Percentiles rank a stretch among this genome's conserved stretches.
phyloP scores from a whole-genome alignment of 495 filamentous ascomycete species.

The Xylaria castorea region DNA sequence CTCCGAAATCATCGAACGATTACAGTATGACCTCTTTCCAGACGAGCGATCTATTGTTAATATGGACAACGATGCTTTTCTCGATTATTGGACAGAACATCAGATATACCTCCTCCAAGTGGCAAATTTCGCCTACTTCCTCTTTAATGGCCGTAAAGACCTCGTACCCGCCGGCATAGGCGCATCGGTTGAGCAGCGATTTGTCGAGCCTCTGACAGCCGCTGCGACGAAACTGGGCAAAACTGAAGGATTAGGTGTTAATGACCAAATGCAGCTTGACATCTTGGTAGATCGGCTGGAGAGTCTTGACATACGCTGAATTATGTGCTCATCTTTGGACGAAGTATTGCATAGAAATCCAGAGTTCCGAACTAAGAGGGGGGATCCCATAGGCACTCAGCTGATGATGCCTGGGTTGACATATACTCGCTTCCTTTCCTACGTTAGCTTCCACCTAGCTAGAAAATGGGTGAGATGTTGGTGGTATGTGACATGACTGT shows the following conservation, averaged over 20 bases:
- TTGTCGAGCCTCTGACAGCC: constrained; percentile 58
- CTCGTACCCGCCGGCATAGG: constrained; percentile 50
- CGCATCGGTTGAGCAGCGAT: constrained; percentile 57
- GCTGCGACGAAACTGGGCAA: constrained; percentile 51
- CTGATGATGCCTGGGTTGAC: background rate
- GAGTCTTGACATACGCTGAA: constrained; percentile 23
- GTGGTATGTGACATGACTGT: background rate
- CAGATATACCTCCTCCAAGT: constrained; percentile 54
- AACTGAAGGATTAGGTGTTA: constrained; percentile 36
- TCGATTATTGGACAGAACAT: constrained; percentile 48
- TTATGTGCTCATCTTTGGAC: background rate
- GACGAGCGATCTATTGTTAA: constrained; percentile 41
- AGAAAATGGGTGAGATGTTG: background rate
- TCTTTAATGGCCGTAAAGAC: constrained; percentile 53
- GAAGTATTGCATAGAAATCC: background rate
- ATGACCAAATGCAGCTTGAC: constrained; percentile 41
- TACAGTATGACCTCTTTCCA: constrained; percentile 56
- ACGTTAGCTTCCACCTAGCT: background rate
- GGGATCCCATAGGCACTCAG: background rate
- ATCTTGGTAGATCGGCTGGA: constrained; percentile 48
- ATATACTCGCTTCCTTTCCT: background rate
- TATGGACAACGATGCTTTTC: constrained; percentile 33
- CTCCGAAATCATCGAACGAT: constrained; percentile 53
- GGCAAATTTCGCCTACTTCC: constrained; percentile 56
- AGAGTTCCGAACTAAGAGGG: background rate